A percentile compares a stretch with the other conserved stretches of the same genome.
These are phyloP conservation scores for Juncus effusus DNA, from an alignment of 176 grass and related monocot genomes.

Conservation along the genomic window DNA sequence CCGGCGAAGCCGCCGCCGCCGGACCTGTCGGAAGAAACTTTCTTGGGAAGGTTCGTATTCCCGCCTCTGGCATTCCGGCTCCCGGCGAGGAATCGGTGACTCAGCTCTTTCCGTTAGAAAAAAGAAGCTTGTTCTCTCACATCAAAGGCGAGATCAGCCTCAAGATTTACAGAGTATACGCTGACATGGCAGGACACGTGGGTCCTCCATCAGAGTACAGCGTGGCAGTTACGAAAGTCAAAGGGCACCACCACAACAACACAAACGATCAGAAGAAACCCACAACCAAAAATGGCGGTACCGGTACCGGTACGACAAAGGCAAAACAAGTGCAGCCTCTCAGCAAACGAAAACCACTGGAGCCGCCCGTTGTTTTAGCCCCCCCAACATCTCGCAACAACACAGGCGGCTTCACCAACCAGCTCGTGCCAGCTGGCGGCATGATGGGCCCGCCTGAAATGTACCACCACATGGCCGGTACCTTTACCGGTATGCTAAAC, in stretches of 20 bases:
- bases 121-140: conserved; percentile 82
- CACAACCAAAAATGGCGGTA: conserved; percentile 25
- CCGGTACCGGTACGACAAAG: conserved; percentile 17
- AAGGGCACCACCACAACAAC: conserved; percentile 16
- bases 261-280: conserved; percentile 30
- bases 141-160: conserved; percentile 88
- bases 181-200: conserved; percentile 22
- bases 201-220: conserved; percentile 31
- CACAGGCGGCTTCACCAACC: conserved; percentile 23
- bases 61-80: conserved; percentile 48
- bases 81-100: conserved; percentile 64
- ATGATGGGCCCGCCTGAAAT: conserved; percentile 26
- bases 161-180: conserved; percentile 66
- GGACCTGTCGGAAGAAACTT: conserved; percentile 50
- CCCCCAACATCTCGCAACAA: not conserved
- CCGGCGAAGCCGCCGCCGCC: not conserved
- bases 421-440: conserved; percentile 29
- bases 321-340: conserved; percentile 15
- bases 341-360: conserved; percentile 15
- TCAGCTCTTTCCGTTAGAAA: conserved; percentile 84
- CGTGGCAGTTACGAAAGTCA: conserved; percentile 29
- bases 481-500: conserved; percentile 30
- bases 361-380: conserved; percentile 32
- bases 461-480: conserved; percentile 38
- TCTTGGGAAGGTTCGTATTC: conserved; percentile 75